Conservation (phyloP, 345 rosid genomes). For the Eucalyptus fibrosa region DNA sequence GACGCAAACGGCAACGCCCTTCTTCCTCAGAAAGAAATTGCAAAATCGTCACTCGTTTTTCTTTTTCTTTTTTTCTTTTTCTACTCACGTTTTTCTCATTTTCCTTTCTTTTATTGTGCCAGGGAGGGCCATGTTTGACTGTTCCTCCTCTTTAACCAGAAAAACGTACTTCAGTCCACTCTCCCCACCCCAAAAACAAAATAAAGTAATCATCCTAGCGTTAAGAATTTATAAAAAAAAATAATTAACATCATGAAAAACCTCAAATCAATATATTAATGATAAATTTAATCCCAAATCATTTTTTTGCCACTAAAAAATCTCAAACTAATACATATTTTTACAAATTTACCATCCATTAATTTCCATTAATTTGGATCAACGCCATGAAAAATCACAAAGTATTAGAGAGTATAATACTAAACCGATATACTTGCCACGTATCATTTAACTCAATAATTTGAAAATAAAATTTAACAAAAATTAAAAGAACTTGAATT, state of each 20-base stretch:
- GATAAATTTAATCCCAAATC: fast-evolving
- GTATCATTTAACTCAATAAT: not conserved
- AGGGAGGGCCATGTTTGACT: not conserved
- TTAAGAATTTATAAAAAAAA: not conserved
- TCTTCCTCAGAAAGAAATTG: not conserved
- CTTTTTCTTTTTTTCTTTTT: not conserved
- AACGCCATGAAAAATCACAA: too few species aligned
- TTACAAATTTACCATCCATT: too few species aligned
- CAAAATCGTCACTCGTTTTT: not conserved
- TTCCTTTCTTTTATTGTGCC: too few species aligned
- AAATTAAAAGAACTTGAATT: too few species aligned
- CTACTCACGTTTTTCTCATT: not conserved
- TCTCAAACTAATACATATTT: too few species aligned
- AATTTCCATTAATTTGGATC: too few species aligned
- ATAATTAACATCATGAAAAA: too few species aligned
- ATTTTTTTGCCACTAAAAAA: too few species aligned
- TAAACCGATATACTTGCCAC: fast-evolving
- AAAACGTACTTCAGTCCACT: not conserved
- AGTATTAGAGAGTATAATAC: fast-evolving
- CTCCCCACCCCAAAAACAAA: not conserved
- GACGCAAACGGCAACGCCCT: not conserved
- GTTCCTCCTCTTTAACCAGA: not conserved
- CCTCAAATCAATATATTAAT: fast-evolving
- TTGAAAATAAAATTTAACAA: fast-evolving
- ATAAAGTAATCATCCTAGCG: not conserved